These are phyloP conservation scores for Zelonia costaricensis DNA, from an alignment of 208 protist species.

Conservation along the genomic window DNA sequence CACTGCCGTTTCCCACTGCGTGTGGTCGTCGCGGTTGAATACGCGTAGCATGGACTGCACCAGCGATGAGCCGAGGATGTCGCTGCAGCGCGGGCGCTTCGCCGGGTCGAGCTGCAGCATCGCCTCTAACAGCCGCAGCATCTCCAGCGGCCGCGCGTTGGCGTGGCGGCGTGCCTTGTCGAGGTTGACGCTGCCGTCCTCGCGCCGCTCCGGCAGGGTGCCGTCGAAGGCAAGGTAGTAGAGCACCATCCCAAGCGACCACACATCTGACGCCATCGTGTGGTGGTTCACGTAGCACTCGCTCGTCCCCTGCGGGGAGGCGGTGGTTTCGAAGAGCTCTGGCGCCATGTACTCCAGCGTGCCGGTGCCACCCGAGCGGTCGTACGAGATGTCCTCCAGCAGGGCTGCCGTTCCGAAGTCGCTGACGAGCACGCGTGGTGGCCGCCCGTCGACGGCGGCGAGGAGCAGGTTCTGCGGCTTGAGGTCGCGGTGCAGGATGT, in stretches of 20 bases:
- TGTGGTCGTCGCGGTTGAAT: constrained; percentile 57
- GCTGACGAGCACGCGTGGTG: constrained; percentile 82
- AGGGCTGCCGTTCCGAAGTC: constrained; percentile 88
- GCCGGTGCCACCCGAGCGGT: constrained; percentile 82
- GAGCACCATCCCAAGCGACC: constrained; percentile 89
- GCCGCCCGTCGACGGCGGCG: constrained; percentile 37
- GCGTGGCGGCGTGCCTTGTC: constrained; percentile 31
- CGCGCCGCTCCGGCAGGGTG: constrained; percentile 43
- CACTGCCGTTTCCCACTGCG: constrained; percentile 26
- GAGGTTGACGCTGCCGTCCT: constrained; percentile 52
- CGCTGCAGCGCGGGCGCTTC: constrained; percentile 72
- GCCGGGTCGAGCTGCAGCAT: constrained; percentile 75
- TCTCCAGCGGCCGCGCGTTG: constrained; percentile 75
- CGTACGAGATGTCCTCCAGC: constrained; percentile 54
- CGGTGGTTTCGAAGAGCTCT: constrained; percentile 74
- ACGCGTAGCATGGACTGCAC: constrained; percentile 73
- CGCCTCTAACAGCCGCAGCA: constrained; percentile 73
- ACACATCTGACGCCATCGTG: constrained; percentile 80
- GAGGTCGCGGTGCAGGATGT: constrained; percentile 88
- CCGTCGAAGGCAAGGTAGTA: constrained; percentile 81
- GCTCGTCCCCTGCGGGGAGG: constrained; percentile 15
- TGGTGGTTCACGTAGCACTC: constrained; percentile 61
- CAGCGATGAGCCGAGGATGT: constrained; percentile 74
- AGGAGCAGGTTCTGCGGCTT: constrained; percentile 91
- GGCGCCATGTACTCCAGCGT: constrained; percentile 92